These are phyloP conservation scores for Mesembryanthemum crystallinum DNA, from an alignment of 148 eudicot species.

Conservation along the genomic window DNA sequence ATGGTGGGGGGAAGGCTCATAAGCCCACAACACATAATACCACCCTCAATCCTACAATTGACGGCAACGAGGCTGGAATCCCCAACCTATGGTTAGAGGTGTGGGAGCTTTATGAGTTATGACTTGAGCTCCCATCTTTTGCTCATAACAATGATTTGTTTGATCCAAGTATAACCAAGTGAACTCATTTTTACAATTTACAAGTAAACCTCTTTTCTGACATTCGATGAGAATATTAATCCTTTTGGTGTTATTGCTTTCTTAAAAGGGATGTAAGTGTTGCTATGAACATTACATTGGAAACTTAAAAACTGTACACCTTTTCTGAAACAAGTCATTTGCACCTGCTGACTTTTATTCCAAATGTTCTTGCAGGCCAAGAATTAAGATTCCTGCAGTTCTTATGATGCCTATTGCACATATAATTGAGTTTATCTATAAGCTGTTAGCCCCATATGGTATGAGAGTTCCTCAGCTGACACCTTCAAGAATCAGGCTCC, in stretches of 20 bases:
- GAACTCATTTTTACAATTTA: neutral
- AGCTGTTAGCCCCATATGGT: slow-evolving; percentile 76
- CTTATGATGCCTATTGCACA: slow-evolving; percentile 90
- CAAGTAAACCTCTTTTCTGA: neutral
- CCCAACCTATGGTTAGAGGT: too few relatives aligned
- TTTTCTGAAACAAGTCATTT: slow-evolving; percentile 10
- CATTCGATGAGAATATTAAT: neutral
- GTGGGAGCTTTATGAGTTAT: too few relatives aligned
- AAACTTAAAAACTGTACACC: neutral
- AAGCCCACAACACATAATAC: too few relatives aligned
- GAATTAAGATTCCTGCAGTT: slow-evolving; percentile 75
- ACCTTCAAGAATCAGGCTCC: slow-evolving; percentile 89
- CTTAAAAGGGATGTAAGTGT: neutral
- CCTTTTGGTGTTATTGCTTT: neutral
- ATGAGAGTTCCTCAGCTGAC: slow-evolving; percentile 98
- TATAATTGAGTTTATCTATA: slow-evolving; percentile 70
- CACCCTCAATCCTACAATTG: too few relatives aligned
- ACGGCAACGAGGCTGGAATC: too few relatives aligned
- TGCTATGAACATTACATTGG: neutral
- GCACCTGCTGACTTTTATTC: slow-evolving; percentile 24
- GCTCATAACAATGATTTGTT: neutral
- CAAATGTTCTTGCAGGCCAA: slow-evolving; percentile 71
- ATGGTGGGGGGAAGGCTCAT: too few relatives aligned
- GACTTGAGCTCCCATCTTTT: too few relatives aligned
- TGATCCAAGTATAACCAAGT: neutral